phyloP scores from a whole-genome alignment of 352 stramenopile species.

The Albugo laibachii region DNA sequence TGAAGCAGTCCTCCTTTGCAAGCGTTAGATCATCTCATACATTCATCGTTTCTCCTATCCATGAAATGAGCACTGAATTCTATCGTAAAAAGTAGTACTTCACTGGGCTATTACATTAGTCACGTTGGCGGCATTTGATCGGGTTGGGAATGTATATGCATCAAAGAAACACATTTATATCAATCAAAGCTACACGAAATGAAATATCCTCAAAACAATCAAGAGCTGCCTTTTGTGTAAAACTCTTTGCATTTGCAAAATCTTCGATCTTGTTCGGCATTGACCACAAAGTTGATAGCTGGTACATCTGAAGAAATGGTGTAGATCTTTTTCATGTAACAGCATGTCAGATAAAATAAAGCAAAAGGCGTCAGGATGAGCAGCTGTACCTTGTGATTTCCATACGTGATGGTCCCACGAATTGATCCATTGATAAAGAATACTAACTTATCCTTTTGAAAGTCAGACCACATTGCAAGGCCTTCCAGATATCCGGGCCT shows the following conservation, averaged over 20 bases:
- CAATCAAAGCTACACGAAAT: too few relatives aligned
- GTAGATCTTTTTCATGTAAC: slow-evolving; percentile 31
- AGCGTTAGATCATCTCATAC: too few relatives aligned
- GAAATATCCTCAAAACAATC: too few relatives aligned
- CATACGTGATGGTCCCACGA: slow-evolving; percentile 65
- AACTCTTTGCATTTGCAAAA: slow-evolving; percentile 73
- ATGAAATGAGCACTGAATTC: too few relatives aligned
- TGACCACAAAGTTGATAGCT: slow-evolving; percentile 71
- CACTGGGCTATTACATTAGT: too few relatives aligned
- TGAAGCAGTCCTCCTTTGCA: too few relatives aligned
- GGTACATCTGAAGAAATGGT: slow-evolving; percentile 49
- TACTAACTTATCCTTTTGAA: slow-evolving; percentile 48
- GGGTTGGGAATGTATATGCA: too few relatives aligned
- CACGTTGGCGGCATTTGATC: too few relatives aligned
- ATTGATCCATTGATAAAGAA: slow-evolving; percentile 71
- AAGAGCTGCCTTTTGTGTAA: background rate
- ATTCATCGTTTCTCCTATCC: too few relatives aligned
- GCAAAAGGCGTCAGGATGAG: slow-evolving; percentile 1
- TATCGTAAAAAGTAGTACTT: too few relatives aligned
- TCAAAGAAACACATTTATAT: too few relatives aligned
- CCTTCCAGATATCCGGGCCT: slow-evolving; percentile 39
- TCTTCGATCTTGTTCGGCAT: slow-evolving; percentile 64
- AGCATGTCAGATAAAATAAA: background rate
- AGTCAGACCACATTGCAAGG: slow-evolving; percentile 40
- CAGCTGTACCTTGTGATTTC: slow-evolving; percentile 37